Evolutionary conservation across 1,284 basidiomycete genomes (phyloP), one percentile per base, ranked within the genome.

Genomic region (Rhodotorula mucilaginosa): DNA sequence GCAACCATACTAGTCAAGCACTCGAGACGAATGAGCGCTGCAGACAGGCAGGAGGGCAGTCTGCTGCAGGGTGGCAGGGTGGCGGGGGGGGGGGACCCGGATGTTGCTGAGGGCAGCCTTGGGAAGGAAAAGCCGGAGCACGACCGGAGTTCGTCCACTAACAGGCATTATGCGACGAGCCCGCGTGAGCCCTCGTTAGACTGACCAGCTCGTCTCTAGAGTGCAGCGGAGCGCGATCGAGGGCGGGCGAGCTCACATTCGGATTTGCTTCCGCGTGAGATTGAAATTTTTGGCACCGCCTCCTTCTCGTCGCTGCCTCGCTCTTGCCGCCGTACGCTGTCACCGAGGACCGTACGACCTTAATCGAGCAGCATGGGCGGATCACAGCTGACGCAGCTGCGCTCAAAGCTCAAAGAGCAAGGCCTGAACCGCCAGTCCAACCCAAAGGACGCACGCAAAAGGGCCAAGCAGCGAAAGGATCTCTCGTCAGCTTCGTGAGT

Each of bases 311-410:
- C 34, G 34, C 34, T 34, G 34, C 34, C 34, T 31, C 48, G 7
- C 47, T 26, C 13, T 18, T 19, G 10, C n/a, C 47, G 26, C 16
- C 60, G n/a, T 44, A 44, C 39, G n/a, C 61, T 19, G 47, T 8
- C 15, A 5, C 10, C 21, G 13, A 34, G 54, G 34, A 31, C n/a
- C 1, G 68, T 72, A 74, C 78, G 75, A n/a, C 88, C 88, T 68
- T 93, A 96, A 82, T 15, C 48, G 16, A 23, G 44, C 46, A 31
- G n/a, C 1, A 75, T 74, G 76, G 78, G 76, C 29, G 88, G 88
- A 68, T 93, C 91, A 3, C 91, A 93, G 81, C 86, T 97, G 34
- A 84, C 88, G 44, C 93, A 96, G 82, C 89, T 97, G 76, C 95
- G 95, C 81, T 85, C 88, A 19, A 91, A 92, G 7, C 85, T 97